A percentile compares a stretch with the other conserved stretches of the same genome.
Conservation (phyloP, 1,139 yeast genomes). For the Nakaseomyces bracarensis region DNA sequence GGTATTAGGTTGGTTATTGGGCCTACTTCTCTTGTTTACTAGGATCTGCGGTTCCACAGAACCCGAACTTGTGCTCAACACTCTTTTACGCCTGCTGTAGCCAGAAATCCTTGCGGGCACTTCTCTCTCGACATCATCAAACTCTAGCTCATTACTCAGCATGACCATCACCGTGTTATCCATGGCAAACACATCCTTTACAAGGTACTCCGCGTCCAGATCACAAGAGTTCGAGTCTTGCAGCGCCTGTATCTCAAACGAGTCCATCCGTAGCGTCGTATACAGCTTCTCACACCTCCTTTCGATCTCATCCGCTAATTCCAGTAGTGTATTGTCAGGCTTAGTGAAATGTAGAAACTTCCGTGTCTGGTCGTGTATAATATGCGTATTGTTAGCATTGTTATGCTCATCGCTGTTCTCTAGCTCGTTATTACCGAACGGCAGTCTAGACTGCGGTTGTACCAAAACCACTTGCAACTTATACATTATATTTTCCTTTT, state of each 20-base stretch:
- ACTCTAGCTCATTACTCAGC: conserved; percentile 36
- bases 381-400: background rate
- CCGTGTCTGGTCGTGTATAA: conserved; percentile 5
- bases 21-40: background rate
- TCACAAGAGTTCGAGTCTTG: conserved; percentile 65
- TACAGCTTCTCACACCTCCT: conserved; percentile 51
- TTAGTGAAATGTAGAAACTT: conserved; percentile 58
- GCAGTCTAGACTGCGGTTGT: background rate
- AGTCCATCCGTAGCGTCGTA: conserved; percentile 34
- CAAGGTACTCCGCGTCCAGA: conserved; percentile 64
- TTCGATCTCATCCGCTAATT: conserved; percentile 44
- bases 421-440: background rate
- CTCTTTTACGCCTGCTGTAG: conserved; percentile 2
- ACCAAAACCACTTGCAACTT: conserved; percentile 4
- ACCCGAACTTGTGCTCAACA: background rate
- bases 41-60: background rate
- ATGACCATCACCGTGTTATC: conserved; percentile 51
- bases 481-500: background rate
- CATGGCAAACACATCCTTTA: conserved; percentile 49
- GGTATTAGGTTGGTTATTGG: too few relatives aligned
- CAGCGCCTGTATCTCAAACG: conserved; percentile 43
- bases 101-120: background rate
- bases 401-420: conserved; percentile 1
- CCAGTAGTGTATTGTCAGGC: conserved; percentile 37
- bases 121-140: conserved; percentile 11